Conservation (phyloP, 139 green algal species). For the Trebouxia sp. region DNA sequence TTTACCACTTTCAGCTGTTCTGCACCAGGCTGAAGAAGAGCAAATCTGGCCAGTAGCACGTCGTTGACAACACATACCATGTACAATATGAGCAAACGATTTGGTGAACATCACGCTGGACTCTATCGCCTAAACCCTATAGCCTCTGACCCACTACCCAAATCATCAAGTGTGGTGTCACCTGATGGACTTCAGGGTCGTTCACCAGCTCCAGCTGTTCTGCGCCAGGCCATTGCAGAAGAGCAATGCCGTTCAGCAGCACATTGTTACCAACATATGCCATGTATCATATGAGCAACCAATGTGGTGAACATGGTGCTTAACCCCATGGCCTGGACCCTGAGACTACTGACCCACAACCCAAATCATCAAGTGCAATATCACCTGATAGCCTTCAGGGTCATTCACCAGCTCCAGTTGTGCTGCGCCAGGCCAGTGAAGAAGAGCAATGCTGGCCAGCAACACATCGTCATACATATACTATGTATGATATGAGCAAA, state of each 20-base stretch:
- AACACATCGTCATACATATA: not conserved
- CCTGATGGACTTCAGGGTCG: not conserved
- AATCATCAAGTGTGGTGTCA: not conserved
- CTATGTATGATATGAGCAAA: slow-evolving; percentile 38
- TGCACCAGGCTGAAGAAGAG: slow-evolving; percentile 8
- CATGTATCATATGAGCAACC: too few species aligned
- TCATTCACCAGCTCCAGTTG: slow-evolving; percentile 17
- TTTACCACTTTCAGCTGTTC: slow-evolving; percentile 13
- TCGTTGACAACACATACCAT: not conserved
- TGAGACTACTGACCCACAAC: not conserved
- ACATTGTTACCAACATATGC: not conserved
- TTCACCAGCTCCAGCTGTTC: slow-evolving; percentile 16
- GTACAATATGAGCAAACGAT: too few species aligned
- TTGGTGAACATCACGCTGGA: too few species aligned
- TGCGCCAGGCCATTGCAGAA: slow-evolving; percentile 16
- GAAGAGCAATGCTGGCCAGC: slow-evolving; percentile 26
- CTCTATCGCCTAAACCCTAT: too few species aligned
- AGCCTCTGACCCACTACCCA: not conserved
- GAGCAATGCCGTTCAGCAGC: slow-evolving; percentile 19
- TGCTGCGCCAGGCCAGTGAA: slow-evolving; percentile 5
- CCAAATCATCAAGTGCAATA: not conserved
- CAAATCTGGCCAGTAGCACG: slow-evolving; percentile 19
- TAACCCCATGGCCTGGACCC: too few species aligned
- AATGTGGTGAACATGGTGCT: too few species aligned
- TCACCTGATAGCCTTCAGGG: slow-evolving; percentile 5